Evolutionary conservation across 306 rosid genomes (phyloP), one percentile per base, ranked within the genome.

Genomic region (Lathyrus tuberosus): DNA sequence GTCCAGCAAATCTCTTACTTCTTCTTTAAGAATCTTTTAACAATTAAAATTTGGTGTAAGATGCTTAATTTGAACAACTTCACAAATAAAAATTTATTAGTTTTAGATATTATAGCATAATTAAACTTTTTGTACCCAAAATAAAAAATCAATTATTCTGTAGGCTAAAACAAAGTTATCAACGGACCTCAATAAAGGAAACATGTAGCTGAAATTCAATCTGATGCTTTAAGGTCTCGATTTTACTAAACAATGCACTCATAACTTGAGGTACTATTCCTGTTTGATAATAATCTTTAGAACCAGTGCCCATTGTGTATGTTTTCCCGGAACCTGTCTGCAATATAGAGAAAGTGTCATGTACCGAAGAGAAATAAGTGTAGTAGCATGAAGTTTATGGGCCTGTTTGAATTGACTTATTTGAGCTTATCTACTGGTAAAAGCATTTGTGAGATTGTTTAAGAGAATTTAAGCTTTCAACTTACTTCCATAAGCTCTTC

Each of bases 311-410:
- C 98, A 93, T 93, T 65, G 98, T 93, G 78, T 93, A 93, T 10
- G 98, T 93, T 88, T 93, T 93, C 52, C 98, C 98, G 0, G 98
- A 93, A 79, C 98, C 98, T 10, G 98, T 93, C 98, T 93, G 96
- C 81, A 86, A 70, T 65, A 63, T 62, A 79, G 70, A 11, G 52
- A 80, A 80, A 68, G 44, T 71, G 79, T 85, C 84, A 86, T 58
- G 47, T 31, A 49, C 65, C 67, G 59, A 31, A 40, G 40, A 66
- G 11, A 47, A 28, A 74, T 33, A 78, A 75, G 69, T 46, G 58
- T 40, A 17, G 18, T 58, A 69, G 65, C 56, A n/a, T 69, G n/a
- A 40, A 70, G 76, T 38, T 72, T 31, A 43, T 7, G 60, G 40
- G 18, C 20, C 6, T 5, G 52, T 1, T 40, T 40, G 43, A 40